Evolutionary conservation across 2,329 filamentous ascomycete genomes (phyloP), one percentile per base, ranked within the genome.

Genomic region (Venturia carpophila): DNA sequence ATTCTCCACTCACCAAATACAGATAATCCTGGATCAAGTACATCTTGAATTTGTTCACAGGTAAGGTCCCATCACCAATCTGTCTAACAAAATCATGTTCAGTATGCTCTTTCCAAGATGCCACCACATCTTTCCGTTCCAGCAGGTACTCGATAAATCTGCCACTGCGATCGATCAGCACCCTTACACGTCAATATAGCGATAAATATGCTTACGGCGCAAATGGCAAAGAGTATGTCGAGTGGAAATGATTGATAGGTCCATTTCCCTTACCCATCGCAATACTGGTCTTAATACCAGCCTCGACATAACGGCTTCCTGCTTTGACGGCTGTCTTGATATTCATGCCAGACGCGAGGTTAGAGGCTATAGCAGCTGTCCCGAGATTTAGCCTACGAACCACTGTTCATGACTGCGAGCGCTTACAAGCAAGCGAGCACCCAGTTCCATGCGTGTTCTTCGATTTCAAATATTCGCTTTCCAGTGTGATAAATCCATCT

Each of bases 21-120:
- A 96, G 80, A 71, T 97, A 97, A 71, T 97, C 93, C 71, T 97
- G 93, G 11, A 94, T 83, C 65, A 97, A 84, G 73, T 97, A 97
- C 47, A 88, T 83, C 74, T 92, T 94, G 80, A 96, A 97, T 0
- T 86, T 87, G 55, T 89, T 84, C 0, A 88, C 70, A 0, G 90
- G 88, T 24, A 97, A 79, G 9, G 84, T 88, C 0, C 91, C 92
- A 66, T 88, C 81, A 0, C 89, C 92, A 72, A 97, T 80, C 17
- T 83, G 84, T 71, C 87, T 80, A 52, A 96, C 90, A 71, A 97
- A 97, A 0, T 87, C 84, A 72, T 97, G 93, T 69, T 92, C 81
- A 1, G 90, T 87, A 72, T 91, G 95, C 15, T 79, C 78, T 60
- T 86, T 79, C 93, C 93, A 97, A 1, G 87, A 81, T 0, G 78